Base-by-base conservation (phyloP, 345 rosid species). In the Lumnitzera racemosa region DNA sequence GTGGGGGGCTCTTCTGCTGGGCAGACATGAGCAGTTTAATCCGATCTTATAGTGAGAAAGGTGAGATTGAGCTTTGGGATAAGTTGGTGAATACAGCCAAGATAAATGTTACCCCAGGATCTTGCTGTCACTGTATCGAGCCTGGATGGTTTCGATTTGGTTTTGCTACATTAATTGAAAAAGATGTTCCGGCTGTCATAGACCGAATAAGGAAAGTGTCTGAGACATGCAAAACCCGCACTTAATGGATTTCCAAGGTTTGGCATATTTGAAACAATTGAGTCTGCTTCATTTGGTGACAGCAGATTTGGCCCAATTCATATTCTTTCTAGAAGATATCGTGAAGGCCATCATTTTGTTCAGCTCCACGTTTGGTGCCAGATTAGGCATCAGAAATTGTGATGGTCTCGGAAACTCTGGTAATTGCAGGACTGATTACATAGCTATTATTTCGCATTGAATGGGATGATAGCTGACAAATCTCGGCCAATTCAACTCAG, bases 61-160 rank as follows among this genome's bases (percentile, higher is more conserved):
- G 97, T 0, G 99, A 94, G 79, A 70, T 87, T 41, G 96, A 86
- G 77, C 89, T 94, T 54, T 88, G 96, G 96, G 91, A 89, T 55
- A 89, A 87, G 76, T 67, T 94, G 55, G 72, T 94, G 76, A 84
- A 75, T 68, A 65, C 67, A 51, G 89, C 81, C 14, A 86, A 86
- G 83, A 72, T 94, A 61, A 81, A 74, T 68, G 89, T 80, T 49
- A 82, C 75, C 64, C 96, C 97, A 16, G 99, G 97, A 59, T 87
- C 97, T 61, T 82, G 67, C 69, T 94, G 99, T 65, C 97, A 83
- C 60, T 94, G 97, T 61, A 94, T 90, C 15, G 96, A 87, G 76
- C 99, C 95, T 2, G 97, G 99, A 41, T 94, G 95, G 97, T 94
- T 89, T 70, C 31, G 84, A 53, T 77, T 89, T 72, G 81, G 96